These are phyloP conservation scores for Filobasidium floriforme DNA, from an alignment of 768 basidiomycete genomes.

Conservation along the genomic window DNA sequence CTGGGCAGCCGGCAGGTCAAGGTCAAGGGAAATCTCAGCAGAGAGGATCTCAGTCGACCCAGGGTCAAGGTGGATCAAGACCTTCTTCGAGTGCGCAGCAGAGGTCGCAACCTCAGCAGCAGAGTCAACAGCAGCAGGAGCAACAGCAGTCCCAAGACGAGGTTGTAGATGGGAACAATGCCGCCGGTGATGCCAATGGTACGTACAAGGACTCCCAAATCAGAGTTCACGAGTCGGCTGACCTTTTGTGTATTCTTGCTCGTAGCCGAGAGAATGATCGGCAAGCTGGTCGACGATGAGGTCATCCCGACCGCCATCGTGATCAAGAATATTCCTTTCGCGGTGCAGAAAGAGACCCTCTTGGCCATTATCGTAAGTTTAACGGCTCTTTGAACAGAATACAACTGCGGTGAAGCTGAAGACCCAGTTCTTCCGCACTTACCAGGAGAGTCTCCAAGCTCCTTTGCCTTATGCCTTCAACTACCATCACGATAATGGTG, in stretches of 20 bases:
- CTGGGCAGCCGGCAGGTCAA: background rate
- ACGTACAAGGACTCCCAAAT: too few species aligned
- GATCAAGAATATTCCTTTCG: conserved; percentile 99
- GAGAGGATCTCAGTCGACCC: conserved; percentile 5
- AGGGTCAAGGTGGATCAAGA: conserved; percentile 3
- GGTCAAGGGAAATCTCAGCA: background rate
- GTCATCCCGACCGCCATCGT: conserved; percentile 98
- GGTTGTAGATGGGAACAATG: conserved; percentile 1
- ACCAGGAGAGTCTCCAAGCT: conserved; percentile 77
- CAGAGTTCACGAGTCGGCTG: background rate
- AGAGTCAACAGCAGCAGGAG: conserved; percentile 11
- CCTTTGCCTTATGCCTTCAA: conserved; percentile 99
- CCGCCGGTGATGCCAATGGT: background rate
- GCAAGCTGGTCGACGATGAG: conserved; percentile 48
- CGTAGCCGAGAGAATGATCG: conserved; percentile 13
- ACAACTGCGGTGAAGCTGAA: too few species aligned
- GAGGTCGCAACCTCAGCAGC: background rate
- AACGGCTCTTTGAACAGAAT: background rate
- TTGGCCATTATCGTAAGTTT: conserved; percentile 85
- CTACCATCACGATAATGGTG: conserved; percentile 94
- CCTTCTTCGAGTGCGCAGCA: background rate
- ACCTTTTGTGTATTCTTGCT: conserved; percentile 2
- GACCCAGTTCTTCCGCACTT: conserved; percentile 23
- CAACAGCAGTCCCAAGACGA: conserved; percentile 5
- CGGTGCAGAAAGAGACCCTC: conserved; percentile 90